phyloP scores from a whole-genome alignment of 768 basidiomycete genomes.

The Serendipita vermifera region DNA sequence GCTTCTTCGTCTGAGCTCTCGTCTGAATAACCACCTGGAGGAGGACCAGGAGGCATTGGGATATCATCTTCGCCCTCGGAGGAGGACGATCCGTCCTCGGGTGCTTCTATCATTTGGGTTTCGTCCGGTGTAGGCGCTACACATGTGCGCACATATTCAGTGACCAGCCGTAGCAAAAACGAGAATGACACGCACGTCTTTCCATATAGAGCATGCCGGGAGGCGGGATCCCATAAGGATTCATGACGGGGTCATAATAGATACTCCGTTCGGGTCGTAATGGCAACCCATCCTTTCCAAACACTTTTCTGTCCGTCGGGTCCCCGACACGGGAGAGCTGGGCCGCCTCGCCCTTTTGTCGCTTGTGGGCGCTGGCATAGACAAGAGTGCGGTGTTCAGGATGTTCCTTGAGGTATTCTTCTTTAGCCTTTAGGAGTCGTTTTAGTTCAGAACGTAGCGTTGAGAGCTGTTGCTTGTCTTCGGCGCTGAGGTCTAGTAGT shows the following conservation, averaged over 20 bases:
- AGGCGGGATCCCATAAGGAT: constrained; percentile 85
- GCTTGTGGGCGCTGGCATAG: constrained; percentile 41
- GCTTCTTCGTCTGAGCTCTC: constrained; percentile 17
- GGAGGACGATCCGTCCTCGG: constrained; percentile 25
- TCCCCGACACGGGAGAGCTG: constrained; percentile 30
- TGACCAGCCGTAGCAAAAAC: background rate
- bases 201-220: constrained; percentile 96
- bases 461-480: constrained; percentile 54
- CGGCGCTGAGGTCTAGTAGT: constrained; percentile 24
- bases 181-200: constrained; percentile 43
- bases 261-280: constrained; percentile 84
- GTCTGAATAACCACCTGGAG: constrained; percentile 25
- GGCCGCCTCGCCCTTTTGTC: constrained; percentile 27
- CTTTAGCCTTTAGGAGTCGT: constrained; percentile 74
- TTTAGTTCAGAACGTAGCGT: constrained; percentile 66
- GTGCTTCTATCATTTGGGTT: constrained; percentile 19
- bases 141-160: background rate
- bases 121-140: background rate
- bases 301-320: constrained; percentile 46
- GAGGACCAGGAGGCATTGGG: constrained; percentile 75
- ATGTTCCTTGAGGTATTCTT: constrained; percentile 83
- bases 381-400: constrained; percentile 84
- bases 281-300: constrained; percentile 74
- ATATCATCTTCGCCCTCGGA: constrained; percentile 67
- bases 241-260: constrained; percentile 88